A percentile compares a stretch with the other conserved stretches of the same genome.
Evolutionary conservation across 176 grass and related monocot species (phyloP).

Genomic region (Thalia dealbata): DNA sequence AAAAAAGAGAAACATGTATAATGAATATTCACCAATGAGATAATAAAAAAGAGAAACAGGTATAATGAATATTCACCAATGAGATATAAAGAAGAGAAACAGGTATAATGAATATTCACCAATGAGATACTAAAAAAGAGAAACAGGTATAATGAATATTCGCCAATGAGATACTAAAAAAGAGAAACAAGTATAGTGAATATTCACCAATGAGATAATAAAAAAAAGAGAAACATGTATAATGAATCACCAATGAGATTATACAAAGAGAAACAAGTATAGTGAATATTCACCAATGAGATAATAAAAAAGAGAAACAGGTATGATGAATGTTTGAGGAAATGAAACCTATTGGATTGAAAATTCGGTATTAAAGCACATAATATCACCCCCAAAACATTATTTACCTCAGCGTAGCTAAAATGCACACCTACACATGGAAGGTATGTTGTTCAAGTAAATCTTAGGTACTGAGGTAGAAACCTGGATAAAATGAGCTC

Average conservation of each 20-base stretch:
- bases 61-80: no score
- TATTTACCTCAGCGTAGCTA: not conserved
- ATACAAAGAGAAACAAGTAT: no score
- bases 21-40: not conserved
- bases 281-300: no score
- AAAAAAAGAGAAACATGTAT: not conserved
- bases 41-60: not conserved
- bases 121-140: not conserved
- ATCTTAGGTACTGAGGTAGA: slow-evolving; percentile 5
- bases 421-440: not conserved
- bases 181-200: not conserved
- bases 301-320: not conserved
- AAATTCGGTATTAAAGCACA: not conserved
- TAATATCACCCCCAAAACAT: not conserved
- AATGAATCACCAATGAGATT: no score
- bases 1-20: not conserved
- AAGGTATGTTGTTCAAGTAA: not conserved
- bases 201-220: not conserved
- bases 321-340: not conserved
- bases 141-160: not conserved
- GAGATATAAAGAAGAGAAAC: not conserved
- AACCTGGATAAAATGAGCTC: slow-evolving; percentile 88
- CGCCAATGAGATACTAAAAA: not conserved
- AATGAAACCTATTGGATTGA: not conserved
- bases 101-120: not conserved